Conservation (phyloP, 441 rosid species). For the Flueggea neowawraea region DNA sequence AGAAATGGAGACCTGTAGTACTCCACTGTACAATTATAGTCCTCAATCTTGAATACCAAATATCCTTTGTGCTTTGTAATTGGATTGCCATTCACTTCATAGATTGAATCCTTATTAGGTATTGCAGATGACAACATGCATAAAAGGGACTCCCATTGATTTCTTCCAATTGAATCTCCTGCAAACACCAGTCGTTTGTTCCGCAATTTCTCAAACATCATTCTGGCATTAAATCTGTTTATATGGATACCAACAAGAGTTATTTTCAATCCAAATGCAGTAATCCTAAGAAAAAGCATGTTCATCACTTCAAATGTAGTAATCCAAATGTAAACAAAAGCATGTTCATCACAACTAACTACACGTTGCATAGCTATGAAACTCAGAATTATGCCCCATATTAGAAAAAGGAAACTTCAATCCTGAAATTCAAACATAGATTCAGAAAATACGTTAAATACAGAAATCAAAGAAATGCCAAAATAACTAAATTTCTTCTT, state of each 20-base stretch:
- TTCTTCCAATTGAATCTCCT: conserved; percentile 93
- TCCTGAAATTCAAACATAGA: no score
- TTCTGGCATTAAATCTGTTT: conserved; percentile 66
- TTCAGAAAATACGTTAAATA: no score
- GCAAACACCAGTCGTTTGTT: conserved; percentile 73
- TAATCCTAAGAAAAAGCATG: no score
- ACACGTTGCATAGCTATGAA: no score
- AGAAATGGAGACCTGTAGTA: conserved; percentile 92
- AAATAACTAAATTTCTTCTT: no score
- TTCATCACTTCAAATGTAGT: no score
- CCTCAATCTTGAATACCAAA: conserved; percentile 77
- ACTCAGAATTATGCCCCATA: no score
- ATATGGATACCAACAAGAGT: background rate
- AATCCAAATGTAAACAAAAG: no score
- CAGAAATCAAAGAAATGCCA: no score
- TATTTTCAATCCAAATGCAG: no score
- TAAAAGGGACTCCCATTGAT: conserved; percentile 93
- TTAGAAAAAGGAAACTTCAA: no score
- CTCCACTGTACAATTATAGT: conserved; percentile 84
- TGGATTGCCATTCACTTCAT: conserved; percentile 81
- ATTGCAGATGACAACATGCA: conserved; percentile 81
- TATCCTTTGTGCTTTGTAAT: conserved; percentile 94
- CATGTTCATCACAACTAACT: no score
- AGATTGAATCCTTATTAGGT: conserved; percentile 51
- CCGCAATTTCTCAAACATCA: conserved; percentile 77